Percentiles rank a stretch among this genome's conserved stretches.
Conservation (phyloP, 2,329 filamentous ascomycete species). For the Fusarium sp. region DNA sequence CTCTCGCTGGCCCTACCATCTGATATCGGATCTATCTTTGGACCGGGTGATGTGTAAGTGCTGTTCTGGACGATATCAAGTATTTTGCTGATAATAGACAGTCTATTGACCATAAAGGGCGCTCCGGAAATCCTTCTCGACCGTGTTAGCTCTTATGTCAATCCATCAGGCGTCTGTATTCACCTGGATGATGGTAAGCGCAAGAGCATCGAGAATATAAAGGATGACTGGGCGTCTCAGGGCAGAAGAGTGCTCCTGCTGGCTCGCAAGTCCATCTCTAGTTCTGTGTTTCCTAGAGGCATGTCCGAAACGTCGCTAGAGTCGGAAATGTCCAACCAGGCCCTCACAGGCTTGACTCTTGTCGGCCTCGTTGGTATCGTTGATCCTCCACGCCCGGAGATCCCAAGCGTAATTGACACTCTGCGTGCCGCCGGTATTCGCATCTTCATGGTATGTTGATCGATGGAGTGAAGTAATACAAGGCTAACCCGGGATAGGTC, state of each 20-base stretch:
- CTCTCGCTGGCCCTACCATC: constrained; percentile 50
- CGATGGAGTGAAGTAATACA: background rate
- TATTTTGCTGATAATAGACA: constrained; percentile 38
- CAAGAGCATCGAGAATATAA: constrained; percentile 70
- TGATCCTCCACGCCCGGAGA: constrained; percentile 83
- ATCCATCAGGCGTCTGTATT: constrained; percentile 67
- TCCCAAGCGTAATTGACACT: constrained; percentile 76
- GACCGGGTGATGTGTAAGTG: constrained; percentile 17
- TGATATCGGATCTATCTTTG: constrained; percentile 27
- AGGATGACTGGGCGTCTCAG: constrained; percentile 78
- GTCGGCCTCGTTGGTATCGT: constrained; percentile 84
- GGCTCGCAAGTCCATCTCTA: constrained; percentile 71
- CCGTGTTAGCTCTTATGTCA: constrained; percentile 72
- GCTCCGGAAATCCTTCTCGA: constrained; percentile 81
- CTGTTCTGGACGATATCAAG: rapidly evolving
- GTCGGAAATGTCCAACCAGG: constrained; percentile 70
- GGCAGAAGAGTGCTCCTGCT: constrained; percentile 79
- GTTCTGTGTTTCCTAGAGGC: constrained; percentile 55
- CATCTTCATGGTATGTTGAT: constrained; percentile 77
- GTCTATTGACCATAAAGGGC: constrained; percentile 82
- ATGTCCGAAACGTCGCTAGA: constrained; percentile 59
- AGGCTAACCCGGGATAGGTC: constrained; percentile 59
- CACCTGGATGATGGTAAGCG: constrained; percentile 61
- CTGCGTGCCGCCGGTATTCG: constrained; percentile 79
- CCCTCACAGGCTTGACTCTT: constrained; percentile 73